Percentiles rank a stretch among this genome's conserved stretches.
Conservation (phyloP, 495 filamentous ascomycete genomes). For the Hyaloscypha finlandica region DNA sequence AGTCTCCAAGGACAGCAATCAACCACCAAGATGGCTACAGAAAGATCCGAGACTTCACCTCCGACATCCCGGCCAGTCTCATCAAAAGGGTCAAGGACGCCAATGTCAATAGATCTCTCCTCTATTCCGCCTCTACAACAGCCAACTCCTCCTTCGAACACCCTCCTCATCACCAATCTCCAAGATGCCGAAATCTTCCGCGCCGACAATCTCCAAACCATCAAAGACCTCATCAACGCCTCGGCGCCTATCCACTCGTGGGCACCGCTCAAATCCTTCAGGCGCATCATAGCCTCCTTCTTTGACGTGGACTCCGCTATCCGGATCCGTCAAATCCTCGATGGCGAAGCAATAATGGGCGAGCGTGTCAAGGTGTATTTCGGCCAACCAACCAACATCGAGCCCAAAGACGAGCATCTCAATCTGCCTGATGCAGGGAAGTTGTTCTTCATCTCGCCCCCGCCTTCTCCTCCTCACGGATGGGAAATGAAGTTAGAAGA, state of each 20-base stretch:
- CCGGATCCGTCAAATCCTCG: slow-evolving; percentile 67
- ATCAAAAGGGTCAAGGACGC: slow-evolving; percentile 36
- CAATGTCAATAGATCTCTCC: slow-evolving; percentile 80
- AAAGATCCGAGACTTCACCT: slow-evolving; percentile 23
- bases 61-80: slow-evolving; percentile 23
- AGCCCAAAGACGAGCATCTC: slow-evolving; percentile 67
- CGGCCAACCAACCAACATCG: slow-evolving; percentile 66
- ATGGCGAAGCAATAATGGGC: slow-evolving; percentile 69
- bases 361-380: slow-evolving; percentile 83
- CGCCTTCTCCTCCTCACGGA: slow-evolving; percentile 86
- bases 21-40: slow-evolving; percentile 19
- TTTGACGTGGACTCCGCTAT: slow-evolving; percentile 71
- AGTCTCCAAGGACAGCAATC: neutral
- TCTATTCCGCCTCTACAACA: slow-evolving; percentile 75
- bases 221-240: slow-evolving; percentile 69
- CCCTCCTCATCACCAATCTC: slow-evolving; percentile 90
- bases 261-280: slow-evolving; percentile 89
- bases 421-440: slow-evolving; percentile 83
- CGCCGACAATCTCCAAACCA: slow-evolving; percentile 69
- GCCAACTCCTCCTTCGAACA: slow-evolving; percentile 87
- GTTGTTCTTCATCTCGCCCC: slow-evolving; percentile 95
- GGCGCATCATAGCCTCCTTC: slow-evolving; percentile 91
- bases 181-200: slow-evolving; percentile 77
- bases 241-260: slow-evolving; percentile 79
- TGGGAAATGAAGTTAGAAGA: slow-evolving; percentile 91